A percentile compares a stretch with the other conserved stretches of the same genome.
These are phyloP conservation scores for Bombardia bombarda DNA, from an alignment of 495 filamentous ascomycete species.

Conservation along the genomic window DNA sequence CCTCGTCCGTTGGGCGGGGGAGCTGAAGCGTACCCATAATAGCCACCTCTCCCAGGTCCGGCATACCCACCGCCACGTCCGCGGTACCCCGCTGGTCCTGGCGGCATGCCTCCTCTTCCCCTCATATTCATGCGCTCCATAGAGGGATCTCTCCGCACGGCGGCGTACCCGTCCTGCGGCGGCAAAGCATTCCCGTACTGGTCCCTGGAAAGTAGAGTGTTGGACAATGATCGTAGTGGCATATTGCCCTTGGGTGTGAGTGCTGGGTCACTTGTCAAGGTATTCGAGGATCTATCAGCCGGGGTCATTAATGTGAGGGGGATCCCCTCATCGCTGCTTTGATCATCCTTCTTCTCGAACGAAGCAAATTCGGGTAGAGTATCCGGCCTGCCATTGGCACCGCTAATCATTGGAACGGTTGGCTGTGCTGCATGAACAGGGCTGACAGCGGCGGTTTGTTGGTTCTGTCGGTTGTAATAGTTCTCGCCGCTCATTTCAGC, in stretches of 20 bases:
- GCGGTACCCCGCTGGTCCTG: slow-evolving; percentile 41
- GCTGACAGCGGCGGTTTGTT: slow-evolving; percentile 31
- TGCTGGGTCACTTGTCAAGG: slow-evolving; percentile 24
- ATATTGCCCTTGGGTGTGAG: slow-evolving; percentile 23
- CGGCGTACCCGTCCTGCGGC: slow-evolving; percentile 36
- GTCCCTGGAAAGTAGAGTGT: slow-evolving; percentile 39
- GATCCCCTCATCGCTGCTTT: slow-evolving; percentile 68
- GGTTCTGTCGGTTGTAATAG: slow-evolving; percentile 70
- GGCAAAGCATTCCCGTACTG: slow-evolving; percentile 60
- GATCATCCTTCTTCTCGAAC: slow-evolving; percentile 60
- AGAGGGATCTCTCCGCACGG: slow-evolving; percentile 55
- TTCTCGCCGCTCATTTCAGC: slow-evolving; percentile 92
- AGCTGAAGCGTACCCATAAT: slow-evolving; percentile 23
- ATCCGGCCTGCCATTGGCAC: slow-evolving; percentile 43
- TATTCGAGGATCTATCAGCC: slow-evolving; percentile 38
- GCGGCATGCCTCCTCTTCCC: slow-evolving; percentile 43
- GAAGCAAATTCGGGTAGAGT: slow-evolving; percentile 67
- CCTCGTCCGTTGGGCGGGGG: slow-evolving; percentile 24
- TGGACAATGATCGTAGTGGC: slow-evolving; percentile 28
- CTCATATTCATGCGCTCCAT: slow-evolving; percentile 50
- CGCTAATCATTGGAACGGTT: slow-evolving; percentile 47
- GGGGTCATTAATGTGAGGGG: slow-evolving; percentile 64
- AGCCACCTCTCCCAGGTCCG: slow-evolving; percentile 33
- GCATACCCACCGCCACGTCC: slow-evolving; percentile 47
- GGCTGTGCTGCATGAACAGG: slow-evolving; percentile 39